Base-by-base conservation (phyloP, 2,329 filamentous ascomycete species). In the Chlorencoelia australis region DNA sequence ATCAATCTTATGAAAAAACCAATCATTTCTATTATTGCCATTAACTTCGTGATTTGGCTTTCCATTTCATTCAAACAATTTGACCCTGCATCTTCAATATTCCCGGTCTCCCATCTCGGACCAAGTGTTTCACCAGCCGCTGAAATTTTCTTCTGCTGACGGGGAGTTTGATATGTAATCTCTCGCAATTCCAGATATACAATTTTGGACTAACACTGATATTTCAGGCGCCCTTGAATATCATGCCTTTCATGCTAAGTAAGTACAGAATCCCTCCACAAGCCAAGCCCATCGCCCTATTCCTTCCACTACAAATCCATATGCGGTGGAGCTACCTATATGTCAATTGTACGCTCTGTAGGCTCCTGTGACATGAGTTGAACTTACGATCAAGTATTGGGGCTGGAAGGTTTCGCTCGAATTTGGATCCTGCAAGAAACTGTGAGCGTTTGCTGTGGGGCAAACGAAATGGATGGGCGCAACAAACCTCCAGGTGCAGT, bases 401-500 rank as follows among this genome's bases (percentile, higher is more conserved):
- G 40, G 75, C 73, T 21, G 86, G 84, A 37, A 96, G 60, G 62
- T 98, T 98, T 59, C 91, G 75, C 66, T 96, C 91, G 63, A 82
- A 96, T 71, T 96, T 96, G 47, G 86, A 94, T 49, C 87, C 86
- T 94, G 50, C 30, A 42, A 43, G 22, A 31, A 18, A 22, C 24
- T 38, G 31, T 50, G 24, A 49, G 37, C 20, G 38, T 17, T 19
- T 15, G 15, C 29, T 21, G 22, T 30, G 7, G 3, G 26, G 24
- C 11, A 40, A 14, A 24, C 7, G 20, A n/a, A 16, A 22, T 18
- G 35, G 15, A 9, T 15, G 10, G 31, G 4, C 16, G 32, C 28
- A 5, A 42, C 73, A 47, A 67, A 91, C 89, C 91, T 71, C 91
- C 91, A 8, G 91, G 91, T 25, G 91, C 89, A 27, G 86, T 94